Percentiles rank a stretch among this genome's conserved stretches.
phyloP scores from a whole-genome alignment of 2,329 filamentous ascomycete species.

The Botrytis pseudocinerea region DNA sequence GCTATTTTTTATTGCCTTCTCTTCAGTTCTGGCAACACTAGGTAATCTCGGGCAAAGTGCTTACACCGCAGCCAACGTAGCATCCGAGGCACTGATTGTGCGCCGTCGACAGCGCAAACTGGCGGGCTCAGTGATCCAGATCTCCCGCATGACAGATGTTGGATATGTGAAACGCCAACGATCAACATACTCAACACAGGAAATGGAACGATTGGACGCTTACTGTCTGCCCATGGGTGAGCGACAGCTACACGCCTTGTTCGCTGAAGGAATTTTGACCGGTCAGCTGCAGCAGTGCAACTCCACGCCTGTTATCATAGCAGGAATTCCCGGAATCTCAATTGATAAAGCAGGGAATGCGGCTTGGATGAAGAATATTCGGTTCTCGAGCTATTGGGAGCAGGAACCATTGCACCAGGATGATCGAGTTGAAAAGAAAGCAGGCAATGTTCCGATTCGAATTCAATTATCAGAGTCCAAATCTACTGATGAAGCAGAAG shows the following conservation, averaged over 20 bases:
- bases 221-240: conserved; percentile 40
- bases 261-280: not conserved
- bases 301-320: not conserved
- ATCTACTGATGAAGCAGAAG: not conserved
- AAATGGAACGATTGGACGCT: conserved; percentile 39
- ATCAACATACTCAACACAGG: not conserved
- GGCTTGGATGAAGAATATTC: not conserved
- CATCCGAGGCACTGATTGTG: conserved; percentile 46
- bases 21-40: conserved; percentile 41
- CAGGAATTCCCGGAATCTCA: not conserved
- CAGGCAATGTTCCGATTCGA: not conserved
- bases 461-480: not conserved
- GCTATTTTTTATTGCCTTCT: conserved; percentile 47
- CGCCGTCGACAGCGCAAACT: conserved; percentile 46
- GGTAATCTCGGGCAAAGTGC: conserved; percentile 42
- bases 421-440: not conserved
- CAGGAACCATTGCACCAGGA: not conserved
- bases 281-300: not conserved
- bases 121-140: conserved; percentile 50
- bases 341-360: not conserved
- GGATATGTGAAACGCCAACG: conserved; percentile 41
- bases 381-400: not conserved
- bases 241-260: not conserved
- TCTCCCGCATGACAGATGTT: conserved; percentile 45
- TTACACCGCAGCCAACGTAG: conserved; percentile 48